Evolutionary conservation across 1,139 yeast species (phyloP), one percentile per base, ranked within the genome.

Genomic region (Hansenula sp.): DNA sequence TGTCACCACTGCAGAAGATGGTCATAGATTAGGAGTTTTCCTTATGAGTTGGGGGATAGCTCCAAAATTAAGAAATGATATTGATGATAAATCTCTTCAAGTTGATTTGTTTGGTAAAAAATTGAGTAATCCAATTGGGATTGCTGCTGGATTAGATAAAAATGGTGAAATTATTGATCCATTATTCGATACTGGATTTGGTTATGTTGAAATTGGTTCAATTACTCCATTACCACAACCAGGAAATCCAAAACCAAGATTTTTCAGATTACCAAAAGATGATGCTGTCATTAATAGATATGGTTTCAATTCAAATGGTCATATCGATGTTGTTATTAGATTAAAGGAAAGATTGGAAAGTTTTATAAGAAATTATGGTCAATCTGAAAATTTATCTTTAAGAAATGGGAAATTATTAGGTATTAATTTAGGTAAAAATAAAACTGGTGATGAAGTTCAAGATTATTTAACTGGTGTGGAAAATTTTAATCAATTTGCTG

Each of bases 81-180:
- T 66, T 31, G 82, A 76, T 46, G 76, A 76, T 44, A 73, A 73
- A 4, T 62, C 66, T 5, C 66, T 85, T 49, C 67, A 75, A 9
- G 88, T 82, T 14, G 60, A 73, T 33, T 83, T 81, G 1, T 84
- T 85, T 59, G 89, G 88, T 7, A 73, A 68, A 39, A 65, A 57
- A 1, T 65, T 90, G 56, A 70, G 74, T 25, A 82, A 82, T 42
- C 97, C 97, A 18, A 69, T 90, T 43, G 97, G 97, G 8, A 73
- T 90, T 53, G 97, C 97, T 37, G 97, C 98, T 27, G 98, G 98
- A 12, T 74, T 90, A 49, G 98, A 90, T 61, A 90, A 90, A 63
- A 85, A 90, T 55, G 98, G 89, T 39, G 95, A 88, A 57, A 96
- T 89, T n/a, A 80, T 92, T 52, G 97, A 90, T 52, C 68, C 90